Percentiles rank a stretch among this genome's conserved stretches.
Conservation (phyloP, 2,329 filamentous ascomycete species). For the Pseudofabraea citricarpa region DNA sequence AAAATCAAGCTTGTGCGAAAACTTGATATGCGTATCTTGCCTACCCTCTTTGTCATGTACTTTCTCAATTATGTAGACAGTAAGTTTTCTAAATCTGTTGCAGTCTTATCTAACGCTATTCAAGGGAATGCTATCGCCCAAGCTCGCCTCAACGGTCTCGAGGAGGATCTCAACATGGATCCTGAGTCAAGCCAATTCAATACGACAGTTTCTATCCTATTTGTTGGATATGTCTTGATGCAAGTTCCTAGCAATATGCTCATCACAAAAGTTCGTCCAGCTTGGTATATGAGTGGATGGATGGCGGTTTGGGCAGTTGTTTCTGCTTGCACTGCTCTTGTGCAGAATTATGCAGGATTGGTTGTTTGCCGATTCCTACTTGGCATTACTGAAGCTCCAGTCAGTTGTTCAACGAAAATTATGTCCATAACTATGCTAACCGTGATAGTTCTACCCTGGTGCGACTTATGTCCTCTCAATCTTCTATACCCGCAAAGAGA, state of each 20-base stretch:
- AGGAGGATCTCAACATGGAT: slow-evolving; percentile 31
- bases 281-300: slow-evolving; percentile 1
- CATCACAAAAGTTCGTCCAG: slow-evolving; percentile 29
- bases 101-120: too few relatives aligned
- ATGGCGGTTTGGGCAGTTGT: slow-evolving; percentile 41
- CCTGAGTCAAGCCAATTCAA: slow-evolving; percentile 34
- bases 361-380: slow-evolving; percentile 46
- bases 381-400: slow-evolving; percentile 41
- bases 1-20: neutral
- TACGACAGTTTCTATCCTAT: slow-evolving; percentile 6
- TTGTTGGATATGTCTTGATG: slow-evolving; percentile 44
- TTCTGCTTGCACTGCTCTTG: slow-evolving; percentile 41
- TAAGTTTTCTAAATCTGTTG: too few relatives aligned
- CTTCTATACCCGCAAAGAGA: slow-evolving; percentile 45
- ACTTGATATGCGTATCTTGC: slow-evolving; percentile 15
- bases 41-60: slow-evolving; percentile 9
- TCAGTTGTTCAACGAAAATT: too few relatives aligned
- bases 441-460: slow-evolving; percentile 46
- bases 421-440: too few relatives aligned
- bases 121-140: slow-evolving; percentile 28
- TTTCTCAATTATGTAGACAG: too few relatives aligned
- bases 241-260: slow-evolving; percentile 45
- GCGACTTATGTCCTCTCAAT: slow-evolving; percentile 39
- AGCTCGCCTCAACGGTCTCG: slow-evolving; percentile 26
- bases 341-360: slow-evolving; percentile 42